Conservation (phyloP, 257 asterid genomes). For the Handroanthus guayacan region DNA sequence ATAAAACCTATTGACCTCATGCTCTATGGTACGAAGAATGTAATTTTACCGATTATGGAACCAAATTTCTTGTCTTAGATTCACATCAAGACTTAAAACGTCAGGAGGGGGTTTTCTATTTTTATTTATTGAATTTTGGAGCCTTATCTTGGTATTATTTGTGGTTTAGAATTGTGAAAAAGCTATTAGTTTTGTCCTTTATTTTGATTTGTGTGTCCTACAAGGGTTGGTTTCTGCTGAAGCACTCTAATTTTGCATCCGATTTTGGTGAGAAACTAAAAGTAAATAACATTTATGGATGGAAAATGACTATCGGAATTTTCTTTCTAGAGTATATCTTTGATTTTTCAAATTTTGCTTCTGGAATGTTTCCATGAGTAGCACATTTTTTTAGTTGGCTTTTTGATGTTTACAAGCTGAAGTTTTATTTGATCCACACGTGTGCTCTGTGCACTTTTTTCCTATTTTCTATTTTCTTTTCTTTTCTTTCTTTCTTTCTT, state of each 20-base stretch:
- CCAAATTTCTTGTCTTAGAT: too few relatives aligned
- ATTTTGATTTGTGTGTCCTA: background rate
- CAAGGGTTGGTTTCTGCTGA: constrained; percentile 20
- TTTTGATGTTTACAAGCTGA: background rate
- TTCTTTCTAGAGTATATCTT: background rate
- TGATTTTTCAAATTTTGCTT: background rate
- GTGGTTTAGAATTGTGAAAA: constrained; percentile 31
- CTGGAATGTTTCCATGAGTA: constrained; percentile 29
- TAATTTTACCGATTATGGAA: too few relatives aligned
- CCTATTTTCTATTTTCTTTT: too few relatives aligned
- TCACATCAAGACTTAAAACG: too few relatives aligned
- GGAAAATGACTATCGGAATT: background rate
- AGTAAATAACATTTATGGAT: background rate
- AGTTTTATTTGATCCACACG: too few relatives aligned
- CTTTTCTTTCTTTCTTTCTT: too few relatives aligned
- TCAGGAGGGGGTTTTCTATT: background rate
- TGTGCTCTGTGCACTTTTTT: too few relatives aligned
- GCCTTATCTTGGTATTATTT: background rate
- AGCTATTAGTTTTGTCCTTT: constrained; percentile 19
- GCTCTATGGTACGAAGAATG: too few relatives aligned
- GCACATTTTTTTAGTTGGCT: constrained; percentile 7
- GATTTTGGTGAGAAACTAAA: background rate
- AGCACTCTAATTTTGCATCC: too few relatives aligned
- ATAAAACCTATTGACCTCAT: too few relatives aligned
- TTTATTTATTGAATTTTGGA: background rate